phyloP scores from a whole-genome alignment of 1,284 basidiomycete genomes.

The Ceratorhiza oryzae-sativae region DNA sequence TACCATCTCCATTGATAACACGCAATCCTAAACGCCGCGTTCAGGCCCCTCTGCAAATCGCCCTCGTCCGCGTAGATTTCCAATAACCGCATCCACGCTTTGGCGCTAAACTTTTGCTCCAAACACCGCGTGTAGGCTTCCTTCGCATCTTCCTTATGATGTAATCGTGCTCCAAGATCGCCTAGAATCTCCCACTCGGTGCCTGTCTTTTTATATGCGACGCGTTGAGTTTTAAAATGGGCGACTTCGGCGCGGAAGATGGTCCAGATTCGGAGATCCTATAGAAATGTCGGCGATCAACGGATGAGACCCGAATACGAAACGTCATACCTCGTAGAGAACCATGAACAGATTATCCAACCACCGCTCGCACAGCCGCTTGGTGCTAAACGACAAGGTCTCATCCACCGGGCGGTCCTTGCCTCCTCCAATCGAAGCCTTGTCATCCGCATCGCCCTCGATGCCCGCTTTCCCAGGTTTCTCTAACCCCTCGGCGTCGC shows the following conservation, averaged over 20 bases:
- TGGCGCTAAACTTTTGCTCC: constrained; percentile 86
- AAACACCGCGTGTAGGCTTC: constrained; percentile 96
- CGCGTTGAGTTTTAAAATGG: constrained; percentile 97
- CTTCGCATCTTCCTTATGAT: constrained; percentile 97
- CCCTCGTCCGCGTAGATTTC: constrained; percentile 95
- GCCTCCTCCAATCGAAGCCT: constrained; percentile 46
- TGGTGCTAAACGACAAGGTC: constrained; percentile 93
- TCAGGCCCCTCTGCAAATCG: constrained; percentile 88
- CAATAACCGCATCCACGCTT: constrained; percentile 91
- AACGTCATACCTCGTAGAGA: constrained; percentile 80
- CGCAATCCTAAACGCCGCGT: constrained; percentile 90
- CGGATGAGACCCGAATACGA: background rate
- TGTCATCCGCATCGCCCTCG: constrained; percentile 49
- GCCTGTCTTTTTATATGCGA: constrained; percentile 95
- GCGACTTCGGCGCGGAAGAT: constrained; percentile 99
- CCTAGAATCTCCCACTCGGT: constrained; percentile 99
- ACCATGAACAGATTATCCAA: constrained; percentile 99
- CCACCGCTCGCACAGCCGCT: constrained; percentile 97
- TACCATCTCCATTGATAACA: constrained; percentile 74
- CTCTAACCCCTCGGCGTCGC: constrained; percentile 54
- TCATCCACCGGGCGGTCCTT: constrained; percentile 48
- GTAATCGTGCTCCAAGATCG: constrained; percentile 87
- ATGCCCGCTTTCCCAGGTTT: constrained; percentile 69
- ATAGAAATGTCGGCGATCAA: background rate
- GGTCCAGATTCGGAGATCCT: constrained; percentile 98